These are phyloP conservation scores for Nakazawaea sp. DNA, from an alignment of 805 yeast species.

Conservation along the genomic window DNA sequence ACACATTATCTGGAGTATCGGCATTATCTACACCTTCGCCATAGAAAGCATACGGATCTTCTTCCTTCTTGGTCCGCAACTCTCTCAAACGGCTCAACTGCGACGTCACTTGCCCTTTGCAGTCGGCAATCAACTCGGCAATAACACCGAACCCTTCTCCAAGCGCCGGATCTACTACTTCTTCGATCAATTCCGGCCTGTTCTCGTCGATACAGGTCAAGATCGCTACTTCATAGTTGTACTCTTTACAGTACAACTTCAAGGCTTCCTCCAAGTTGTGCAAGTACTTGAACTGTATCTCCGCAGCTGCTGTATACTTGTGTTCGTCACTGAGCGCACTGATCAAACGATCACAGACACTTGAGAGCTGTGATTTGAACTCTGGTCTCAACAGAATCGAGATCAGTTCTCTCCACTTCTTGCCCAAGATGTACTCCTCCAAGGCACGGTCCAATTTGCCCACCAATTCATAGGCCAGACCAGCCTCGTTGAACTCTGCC, in stretches of 20 bases:
- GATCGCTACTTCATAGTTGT: conserved; percentile 69
- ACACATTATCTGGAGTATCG: conserved; percentile 88
- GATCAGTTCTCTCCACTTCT: conserved; percentile 83
- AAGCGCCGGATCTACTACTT: conserved; percentile 63
- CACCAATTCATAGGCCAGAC: conserved; percentile 66
- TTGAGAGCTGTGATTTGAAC: conserved; percentile 30
- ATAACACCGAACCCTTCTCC: conserved; percentile 84
- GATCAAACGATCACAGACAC: conserved; percentile 55
- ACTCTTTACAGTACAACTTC: conserved; percentile 64
- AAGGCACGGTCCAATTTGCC: conserved; percentile 52
- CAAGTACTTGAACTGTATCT: conserved; percentile 58
- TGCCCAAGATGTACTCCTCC: conserved; percentile 61
- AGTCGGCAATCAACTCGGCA: conserved; percentile 91
- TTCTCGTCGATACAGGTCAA: conserved; percentile 47
- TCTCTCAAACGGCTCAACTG: conserved; percentile 83
- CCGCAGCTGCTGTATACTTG: conserved; percentile 74
- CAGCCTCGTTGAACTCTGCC: conserved; percentile 69
- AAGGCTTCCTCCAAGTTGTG: conserved; percentile 57
- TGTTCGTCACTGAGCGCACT: conserved; percentile 58
- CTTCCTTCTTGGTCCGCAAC: conserved; percentile 71
- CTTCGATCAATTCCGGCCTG: conserved; percentile 39
- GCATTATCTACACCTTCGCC: conserved; percentile 54
- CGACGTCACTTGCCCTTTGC: conserved; percentile 75
- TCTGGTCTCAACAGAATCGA: conserved; percentile 39
- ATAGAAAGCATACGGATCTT: conserved; percentile 82